Percentiles rank a stretch among this genome's conserved stretches.
These are phyloP conservation scores for Phytophthora capsici DNA, from an alignment of 352 stramenopile species.

Conservation along the genomic window DNA sequence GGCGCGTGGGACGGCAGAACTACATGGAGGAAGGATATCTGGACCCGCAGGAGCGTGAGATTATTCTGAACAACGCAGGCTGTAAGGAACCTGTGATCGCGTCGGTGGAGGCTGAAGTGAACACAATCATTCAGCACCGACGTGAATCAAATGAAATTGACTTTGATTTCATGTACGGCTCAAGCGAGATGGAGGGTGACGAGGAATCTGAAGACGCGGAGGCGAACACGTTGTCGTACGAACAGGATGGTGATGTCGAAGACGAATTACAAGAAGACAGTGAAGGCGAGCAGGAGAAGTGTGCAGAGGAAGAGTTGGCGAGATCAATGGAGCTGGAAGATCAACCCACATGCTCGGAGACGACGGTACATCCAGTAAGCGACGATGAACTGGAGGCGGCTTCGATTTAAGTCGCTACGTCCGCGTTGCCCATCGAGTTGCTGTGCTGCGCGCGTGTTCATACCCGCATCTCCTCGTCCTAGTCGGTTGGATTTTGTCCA, in stretches of 20 bases:
- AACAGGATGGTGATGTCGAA: constrained; percentile 18
- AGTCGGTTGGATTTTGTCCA: constrained; percentile 37
- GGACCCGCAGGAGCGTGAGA: constrained; percentile 74
- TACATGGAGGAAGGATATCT: constrained; percentile 91
- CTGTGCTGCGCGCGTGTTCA: constrained; percentile 11
- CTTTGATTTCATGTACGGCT: constrained; percentile 79
- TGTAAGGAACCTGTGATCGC: constrained; percentile 74
- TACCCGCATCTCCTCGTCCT: constrained; percentile 22
- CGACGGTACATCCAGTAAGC: constrained; percentile 22
- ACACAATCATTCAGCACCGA: constrained; percentile 80
- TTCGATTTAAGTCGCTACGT: constrained; percentile 31
- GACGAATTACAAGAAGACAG: constrained; percentile 25
- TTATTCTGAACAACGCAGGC: constrained; percentile 81
- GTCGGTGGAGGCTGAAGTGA: constrained; percentile 82
- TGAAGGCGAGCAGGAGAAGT: constrained; percentile 30
- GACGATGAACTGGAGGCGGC: constrained; percentile 28
- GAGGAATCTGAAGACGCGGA: constrained; percentile 39
- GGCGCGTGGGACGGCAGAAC: constrained; percentile 72
- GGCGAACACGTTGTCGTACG: constrained; percentile 23
- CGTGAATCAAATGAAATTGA: constrained; percentile 87
- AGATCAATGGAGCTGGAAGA: constrained; percentile 20
- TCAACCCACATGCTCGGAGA: constrained; percentile 13
- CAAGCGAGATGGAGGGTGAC: constrained; percentile 47
- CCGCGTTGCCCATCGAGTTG: constrained; percentile 6
- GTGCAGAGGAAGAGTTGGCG: constrained; percentile 19